Base-by-base conservation (phyloP, 2,329 filamentous ascomycete genomes). In the Cladosporium austrohemisphaericum region DNA sequence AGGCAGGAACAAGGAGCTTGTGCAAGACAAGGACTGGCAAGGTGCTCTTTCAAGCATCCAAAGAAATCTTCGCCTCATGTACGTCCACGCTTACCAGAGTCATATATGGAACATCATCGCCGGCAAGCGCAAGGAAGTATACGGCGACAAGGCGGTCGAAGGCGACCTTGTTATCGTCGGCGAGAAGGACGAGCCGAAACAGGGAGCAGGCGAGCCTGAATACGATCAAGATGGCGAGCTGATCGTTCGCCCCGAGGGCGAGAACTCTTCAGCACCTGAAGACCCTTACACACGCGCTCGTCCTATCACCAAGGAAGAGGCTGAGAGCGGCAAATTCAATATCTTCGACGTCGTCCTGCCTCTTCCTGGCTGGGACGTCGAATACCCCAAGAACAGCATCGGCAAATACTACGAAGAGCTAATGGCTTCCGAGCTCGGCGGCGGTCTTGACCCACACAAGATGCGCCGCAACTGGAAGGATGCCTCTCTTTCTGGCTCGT, bases 41-140 rank as follows among this genome's bases (percentile, higher is more conserved):
- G 91, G 91, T 19, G 89, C 93, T 1, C 70, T 98, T 44, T 79
- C 85, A 63, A 78, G 79, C 47, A 91, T 98, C 54, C 86, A 86
- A 19, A 80, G 91, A 14, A 88, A 87, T 41, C 75, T 97, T 60
- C 81, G 90, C 35, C 80, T 89, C 51, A 96, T 98, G 86, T 98
- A 97, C 65, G 84, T 95, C 13, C 93, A 98, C 67, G 92, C 93
- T 4, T 97, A 96, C 69, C 93, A 98, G 68, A 95, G 88, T 5
- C 80, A 90, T 29, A 84, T 98, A 7, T 98, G 92, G 92, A 98
- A 98, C 71, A 80, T 83, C 57, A 87, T 83, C 10, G 88, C 83
- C 1, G 89, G 87, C 56, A 82, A 85, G 59, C 85, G 93, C 38
- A 95, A 89, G 85, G 79, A 83, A 33, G 72, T 80, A 2, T 85